phyloP scores from a whole-genome alignment of 495 filamentous ascomycete species.

The Neurospora discreta region DNA sequence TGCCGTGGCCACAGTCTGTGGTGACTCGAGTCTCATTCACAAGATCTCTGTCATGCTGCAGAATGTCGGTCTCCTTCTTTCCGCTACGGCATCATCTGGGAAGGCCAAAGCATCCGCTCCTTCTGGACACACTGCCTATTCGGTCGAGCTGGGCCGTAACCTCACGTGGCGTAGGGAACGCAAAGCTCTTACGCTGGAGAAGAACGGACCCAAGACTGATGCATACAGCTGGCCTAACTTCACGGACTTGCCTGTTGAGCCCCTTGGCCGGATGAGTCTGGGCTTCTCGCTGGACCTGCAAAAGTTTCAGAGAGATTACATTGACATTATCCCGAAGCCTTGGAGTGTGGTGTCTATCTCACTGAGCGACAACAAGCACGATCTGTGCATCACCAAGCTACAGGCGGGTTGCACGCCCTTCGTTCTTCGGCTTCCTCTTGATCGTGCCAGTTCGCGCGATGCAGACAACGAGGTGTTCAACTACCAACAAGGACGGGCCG shows the following conservation, averaged over 20 bases:
- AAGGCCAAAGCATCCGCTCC: slow-evolving; percentile 35
- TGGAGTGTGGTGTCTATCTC: slow-evolving; percentile 86
- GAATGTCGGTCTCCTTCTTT: slow-evolving; percentile 54
- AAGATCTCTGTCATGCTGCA: slow-evolving; percentile 47
- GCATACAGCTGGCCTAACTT: slow-evolving; percentile 17
- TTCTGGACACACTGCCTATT: slow-evolving; percentile 47
- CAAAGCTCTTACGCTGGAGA: slow-evolving; percentile 36
- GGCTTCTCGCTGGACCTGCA: slow-evolving; percentile 35
- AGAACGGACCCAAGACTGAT: slow-evolving; percentile 16
- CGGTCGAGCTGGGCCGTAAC: slow-evolving; percentile 52
- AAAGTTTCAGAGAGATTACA: slow-evolving; percentile 54
- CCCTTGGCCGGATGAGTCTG: slow-evolving; percentile 23
- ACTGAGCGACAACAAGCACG: slow-evolving; percentile 64
- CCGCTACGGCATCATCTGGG: slow-evolving; percentile 36
- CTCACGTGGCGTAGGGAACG: slow-evolving; percentile 48
- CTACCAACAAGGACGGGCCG: slow-evolving; percentile 63
- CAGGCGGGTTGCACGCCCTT: slow-evolving; percentile 65
- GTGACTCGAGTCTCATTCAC: slow-evolving; percentile 39
- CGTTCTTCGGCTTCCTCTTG: slow-evolving; percentile 72
- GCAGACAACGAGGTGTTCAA: slow-evolving; percentile 71
- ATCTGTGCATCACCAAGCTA: slow-evolving; percentile 74
- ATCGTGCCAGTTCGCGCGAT: slow-evolving; percentile 69
- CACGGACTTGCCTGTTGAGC: background rate
- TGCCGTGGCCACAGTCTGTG: slow-evolving; percentile 36
- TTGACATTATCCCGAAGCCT: slow-evolving; percentile 67